Percentiles rank a stretch among this genome's conserved stretches.
phyloP scores from a whole-genome alignment of 2,329 filamentous ascomycete genomes.

The Dothideomycetes sp. region DNA sequence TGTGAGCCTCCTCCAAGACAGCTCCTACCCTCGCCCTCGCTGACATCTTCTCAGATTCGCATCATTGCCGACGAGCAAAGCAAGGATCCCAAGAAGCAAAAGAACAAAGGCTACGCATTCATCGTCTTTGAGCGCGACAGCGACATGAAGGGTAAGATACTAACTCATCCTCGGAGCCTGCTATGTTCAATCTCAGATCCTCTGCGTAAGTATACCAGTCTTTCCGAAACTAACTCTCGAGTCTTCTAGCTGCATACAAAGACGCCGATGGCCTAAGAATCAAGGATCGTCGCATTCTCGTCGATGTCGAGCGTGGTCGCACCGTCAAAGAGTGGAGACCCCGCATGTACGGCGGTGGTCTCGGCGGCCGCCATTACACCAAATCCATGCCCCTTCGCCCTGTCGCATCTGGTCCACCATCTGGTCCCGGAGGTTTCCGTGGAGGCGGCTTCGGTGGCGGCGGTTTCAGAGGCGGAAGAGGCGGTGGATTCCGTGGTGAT shows the following conservation, averaged over 20 bases:
- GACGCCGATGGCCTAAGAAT: conserved; percentile 81
- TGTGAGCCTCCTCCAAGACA: conserved; percentile 40
- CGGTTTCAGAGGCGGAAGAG: conserved; percentile 41
- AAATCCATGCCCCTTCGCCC: conserved; percentile 66
- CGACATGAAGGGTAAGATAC: conserved; percentile 86
- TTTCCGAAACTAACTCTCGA: conserved; percentile 27
- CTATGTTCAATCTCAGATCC: conserved; percentile 1
- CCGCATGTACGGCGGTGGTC: conserved; percentile 78
- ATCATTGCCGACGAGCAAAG: conserved; percentile 54
- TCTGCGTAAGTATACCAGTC: conserved; percentile 28
- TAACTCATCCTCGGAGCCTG: conserved; percentile 23
- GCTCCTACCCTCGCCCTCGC: conserved; percentile 6
- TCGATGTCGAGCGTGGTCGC: conserved; percentile 91
- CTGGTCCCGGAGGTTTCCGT: conserved; percentile 41
- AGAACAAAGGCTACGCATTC: conserved; percentile 89
- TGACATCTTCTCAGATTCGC: conserved; percentile 53
- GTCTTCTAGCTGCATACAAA: conserved; percentile 75
- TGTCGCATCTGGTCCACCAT: conserved; percentile 48
- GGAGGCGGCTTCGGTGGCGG: conserved; percentile 40
- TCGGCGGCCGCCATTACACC: conserved; percentile 88
- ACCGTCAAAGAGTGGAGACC: conserved; percentile 93
- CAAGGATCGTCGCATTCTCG: conserved; percentile 81
- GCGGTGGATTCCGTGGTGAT: conserved; percentile 17
- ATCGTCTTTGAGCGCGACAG: conserved; percentile 94
- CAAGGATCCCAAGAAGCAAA: conserved; percentile 30